Base-by-base conservation (phyloP, 495 filamentous ascomycete genomes). In the Xanthoparmelia taractica region DNA sequence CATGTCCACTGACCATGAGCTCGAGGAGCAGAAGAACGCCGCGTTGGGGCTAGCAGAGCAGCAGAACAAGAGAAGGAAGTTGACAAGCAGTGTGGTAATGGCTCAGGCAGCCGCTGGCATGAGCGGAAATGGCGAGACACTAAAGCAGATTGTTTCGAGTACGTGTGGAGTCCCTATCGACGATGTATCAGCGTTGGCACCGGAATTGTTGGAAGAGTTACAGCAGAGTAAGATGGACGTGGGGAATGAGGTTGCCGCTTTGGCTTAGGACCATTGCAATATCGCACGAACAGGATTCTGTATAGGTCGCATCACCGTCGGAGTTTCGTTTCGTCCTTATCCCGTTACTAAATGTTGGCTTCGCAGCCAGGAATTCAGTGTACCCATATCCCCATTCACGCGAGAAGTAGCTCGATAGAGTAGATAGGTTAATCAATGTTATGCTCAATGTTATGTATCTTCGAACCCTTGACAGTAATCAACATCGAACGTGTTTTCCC, bases 121-220 rank as follows among this genome's bases (percentile, higher is more conserved):
- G 69, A 65, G 64, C 25, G 38, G 41, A 31, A 57, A 57, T 34
- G 67, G 69, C 2, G 62, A 71, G 55, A 54, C 48, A 31, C 58
- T 63, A 41, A 63, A 64, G 57, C 47, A 60, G 31, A 52, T 71
- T 59, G 62, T 69, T 47, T 59, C 67, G 12, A 57, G 31, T 20
- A 65, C 47, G n/a, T 61, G 64, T 60, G 67, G 65, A 2, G 63
- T 69, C 8, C 15, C 41, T 17, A 31, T 58, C 29, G 62, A 62
- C 15, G 67, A 67, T 7, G 65, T 69, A 1, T 31, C 63, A 2
- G 52, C 29, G 2, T 45, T 71, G 47, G 55, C 61, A 6, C 61
- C 65, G 33, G 69, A 69, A 7, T 23, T 71, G 12, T 60, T 71
- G 57, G 62, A 67, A 27, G 69, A 64, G 43, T 64, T 71, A 52